Conservation (phyloP, 495 filamentous ascomycete species). For the Neurospora sp. region DNA sequence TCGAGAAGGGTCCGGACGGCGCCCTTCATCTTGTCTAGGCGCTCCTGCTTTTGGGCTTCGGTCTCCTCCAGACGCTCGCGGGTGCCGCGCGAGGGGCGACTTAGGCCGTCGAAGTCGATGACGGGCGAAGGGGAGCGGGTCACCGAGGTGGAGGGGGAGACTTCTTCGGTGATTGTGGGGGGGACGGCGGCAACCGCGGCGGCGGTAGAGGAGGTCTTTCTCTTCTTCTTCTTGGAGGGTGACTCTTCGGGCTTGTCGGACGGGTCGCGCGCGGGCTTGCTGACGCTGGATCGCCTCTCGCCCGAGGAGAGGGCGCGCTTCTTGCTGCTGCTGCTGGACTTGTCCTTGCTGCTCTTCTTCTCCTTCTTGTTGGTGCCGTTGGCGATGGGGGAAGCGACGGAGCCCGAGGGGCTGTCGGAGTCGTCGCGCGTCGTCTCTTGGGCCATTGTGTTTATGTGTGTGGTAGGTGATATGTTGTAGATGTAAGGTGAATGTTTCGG, state of each 20-base stretch:
- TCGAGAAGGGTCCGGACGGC: slow-evolving; percentile 88
- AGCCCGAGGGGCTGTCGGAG: slow-evolving; percentile 16
- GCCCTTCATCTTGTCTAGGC: slow-evolving; percentile 67
- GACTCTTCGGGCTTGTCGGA: slow-evolving; percentile 52
- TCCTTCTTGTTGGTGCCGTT: slow-evolving; percentile 13
- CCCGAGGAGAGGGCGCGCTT: slow-evolving; percentile 13
- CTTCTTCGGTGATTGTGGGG: slow-evolving; percentile 4
- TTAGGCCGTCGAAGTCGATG: slow-evolving; percentile 67
- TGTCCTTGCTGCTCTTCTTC: slow-evolving; percentile 16
- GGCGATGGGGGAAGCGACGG: slow-evolving; percentile 11
- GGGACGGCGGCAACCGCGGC: slow-evolving; percentile 9
- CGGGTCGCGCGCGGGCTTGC: slow-evolving; percentile 62
- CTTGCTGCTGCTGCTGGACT: slow-evolving; percentile 18
- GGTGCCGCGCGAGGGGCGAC: slow-evolving; percentile 66
- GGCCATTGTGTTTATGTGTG: slow-evolving; percentile 5
- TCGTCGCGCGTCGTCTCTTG: slow-evolving; percentile 7
- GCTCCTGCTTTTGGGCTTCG: slow-evolving; percentile 56
- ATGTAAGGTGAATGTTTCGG: neutral
- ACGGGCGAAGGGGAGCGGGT: slow-evolving; percentile 48
- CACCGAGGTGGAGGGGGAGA: slow-evolving; percentile 8
- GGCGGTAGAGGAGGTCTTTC: slow-evolving; percentile 17
- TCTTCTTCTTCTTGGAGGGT: slow-evolving; percentile 28
- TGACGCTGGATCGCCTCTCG: slow-evolving; percentile 42
- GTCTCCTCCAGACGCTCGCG: slow-evolving; percentile 70
- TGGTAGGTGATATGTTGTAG: neutral